Base-by-base conservation (phyloP, 2,329 filamentous ascomycete genomes). In the Phialemonium atrogriseum region DNA sequence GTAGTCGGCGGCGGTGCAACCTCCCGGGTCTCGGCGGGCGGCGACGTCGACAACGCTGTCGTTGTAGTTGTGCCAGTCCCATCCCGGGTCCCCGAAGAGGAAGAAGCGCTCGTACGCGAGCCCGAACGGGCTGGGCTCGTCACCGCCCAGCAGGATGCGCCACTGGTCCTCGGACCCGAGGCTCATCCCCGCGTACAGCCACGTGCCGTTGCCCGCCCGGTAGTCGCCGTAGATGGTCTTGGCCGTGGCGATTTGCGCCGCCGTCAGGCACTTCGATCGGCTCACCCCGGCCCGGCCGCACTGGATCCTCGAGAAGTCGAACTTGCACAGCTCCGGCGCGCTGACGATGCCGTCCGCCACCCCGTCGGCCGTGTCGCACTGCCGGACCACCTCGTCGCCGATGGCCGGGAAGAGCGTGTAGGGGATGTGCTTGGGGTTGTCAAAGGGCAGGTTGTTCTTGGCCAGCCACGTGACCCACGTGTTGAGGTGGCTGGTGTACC, bases 341-440 rank as follows among this genome's bases (percentile, higher is more conserved):
- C 54, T 59, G 25, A 73, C 56, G 33, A 72, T 64, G 16, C 50
- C 52, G 39, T 73, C 68, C 4, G 52, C 45, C 2, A 67, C 46
- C 7, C 67, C 66, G 42, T 71, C 68, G 23, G 60, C 54, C 6
- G 40, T 42, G 40, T 73, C 69, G 41, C 70, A 73, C 27, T 66
- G 59, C 13, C 44, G 40, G 24, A 67, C 36, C 5, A 65, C 61
- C 25, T 66, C 64, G 0, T 47, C 49, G 3, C 39, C 47, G 14
- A 59, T 42, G 44, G 50, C 35, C 0, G 52, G 36, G 43, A 69
- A 64, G n/a, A 62, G 41, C 0, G 41, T 64, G 6, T 53, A 35
- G 0, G 60, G 47, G 23, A 72, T 63, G 37, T 65, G 58, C 27
- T 58, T 50, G 4, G 58, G 44, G 2, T 56, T 53, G 10, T 58